These are phyloP conservation scores for Periconia macrospinosa DNA, from an alignment of 2,329 filamentous ascomycete species.

Conservation along the genomic window DNA sequence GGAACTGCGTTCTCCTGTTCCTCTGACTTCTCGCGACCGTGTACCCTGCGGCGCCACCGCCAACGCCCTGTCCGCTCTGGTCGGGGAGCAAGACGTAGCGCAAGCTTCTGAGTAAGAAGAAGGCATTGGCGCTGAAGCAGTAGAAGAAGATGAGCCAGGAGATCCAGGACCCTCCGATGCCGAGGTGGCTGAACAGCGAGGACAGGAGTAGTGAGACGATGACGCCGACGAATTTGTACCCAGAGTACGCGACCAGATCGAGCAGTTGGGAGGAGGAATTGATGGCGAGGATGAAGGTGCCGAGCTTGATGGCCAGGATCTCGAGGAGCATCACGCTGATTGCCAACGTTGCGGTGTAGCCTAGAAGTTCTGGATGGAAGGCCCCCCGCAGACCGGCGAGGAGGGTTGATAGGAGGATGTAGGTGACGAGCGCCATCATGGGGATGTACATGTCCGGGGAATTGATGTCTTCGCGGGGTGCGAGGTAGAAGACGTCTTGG, in stretches of 20 bases:
- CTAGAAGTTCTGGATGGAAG: constrained; percentile 92
- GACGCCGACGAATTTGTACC: constrained; percentile 98
- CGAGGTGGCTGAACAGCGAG: constrained; percentile 63
- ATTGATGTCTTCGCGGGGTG: constrained; percentile 93
- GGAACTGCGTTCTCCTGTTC: constrained; percentile 35
- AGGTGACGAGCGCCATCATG: constrained; percentile 94
- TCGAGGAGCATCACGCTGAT: constrained; percentile 83
- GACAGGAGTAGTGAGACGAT: constrained; percentile 83
- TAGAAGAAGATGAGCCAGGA: constrained; percentile 90
- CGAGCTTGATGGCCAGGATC: constrained; percentile 86
- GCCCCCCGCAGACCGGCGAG: constrained; percentile 86
- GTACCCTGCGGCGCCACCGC: constrained; percentile 57
- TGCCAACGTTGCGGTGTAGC: constrained; percentile 83
- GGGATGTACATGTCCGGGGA: constrained; percentile 99
- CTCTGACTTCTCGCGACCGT: constrained; percentile 76
- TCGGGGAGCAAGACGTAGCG: constrained; percentile 96
- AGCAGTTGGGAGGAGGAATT: constrained; percentile 91
- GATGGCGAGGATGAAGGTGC: constrained; percentile 91
- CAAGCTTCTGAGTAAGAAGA: constrained; percentile 91
- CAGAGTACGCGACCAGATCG: constrained; percentile 92
- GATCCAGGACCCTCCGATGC: constrained; percentile 83
- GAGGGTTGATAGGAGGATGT: constrained; percentile 90
- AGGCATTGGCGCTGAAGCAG: constrained; percentile 89
- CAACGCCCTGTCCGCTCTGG: constrained; percentile 27
- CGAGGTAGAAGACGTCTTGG: constrained; percentile 73